Base-by-base conservation (phyloP, 805 yeast genomes). In the Saccharomycopsis fodiens region DNA sequence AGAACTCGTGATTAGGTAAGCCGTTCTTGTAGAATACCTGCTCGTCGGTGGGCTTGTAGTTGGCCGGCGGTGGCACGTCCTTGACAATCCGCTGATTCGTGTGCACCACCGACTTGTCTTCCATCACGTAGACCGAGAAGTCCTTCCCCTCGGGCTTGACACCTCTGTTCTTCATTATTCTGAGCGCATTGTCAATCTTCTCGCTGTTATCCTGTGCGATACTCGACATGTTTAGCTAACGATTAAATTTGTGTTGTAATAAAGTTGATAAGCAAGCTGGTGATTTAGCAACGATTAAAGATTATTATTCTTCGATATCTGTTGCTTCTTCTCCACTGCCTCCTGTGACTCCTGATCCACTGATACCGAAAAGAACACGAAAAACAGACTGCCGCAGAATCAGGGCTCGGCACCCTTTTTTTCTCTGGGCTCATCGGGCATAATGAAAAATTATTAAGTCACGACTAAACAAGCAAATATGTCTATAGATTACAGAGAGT, bases 1-100 rank as follows among this genome's bases (percentile, higher is more conserved):
- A 63, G 55, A 85, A 84, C 35, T 66, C 76, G 54, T 79, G 73
- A 57, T 87, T 76, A 8, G 97, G 97, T 48, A 77, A 64, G 1
- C 86, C 88, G 44, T 72, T 70, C 3, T 66, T 62, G 35, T 60
- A 60, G 55, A 87, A 91, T 15, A 91, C 67, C 58, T 85, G 78
- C 3, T 65, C 72, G 58, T 89, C 86, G 0, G 72, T 61, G 0
- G 96, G 96, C 15, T 67, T 67, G 39, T 64, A 62, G 6, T 76
- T 63, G 1, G 84, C 83, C 0, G 95, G 88, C 1, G 88, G 79
- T 0, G 72, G 67, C 3, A 88, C 89, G 2, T 66, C 46, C 16
- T 54, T 59, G 13, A 74, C 71, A 13, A 72, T 73, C 42, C 85
- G 61, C 7, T 70, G 74, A 22, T 60, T 65, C 4, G 85, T 79